Conservation (phyloP, 78 protist genomes). For the slime mould (Dictyostelium discoideum) region DNA sequence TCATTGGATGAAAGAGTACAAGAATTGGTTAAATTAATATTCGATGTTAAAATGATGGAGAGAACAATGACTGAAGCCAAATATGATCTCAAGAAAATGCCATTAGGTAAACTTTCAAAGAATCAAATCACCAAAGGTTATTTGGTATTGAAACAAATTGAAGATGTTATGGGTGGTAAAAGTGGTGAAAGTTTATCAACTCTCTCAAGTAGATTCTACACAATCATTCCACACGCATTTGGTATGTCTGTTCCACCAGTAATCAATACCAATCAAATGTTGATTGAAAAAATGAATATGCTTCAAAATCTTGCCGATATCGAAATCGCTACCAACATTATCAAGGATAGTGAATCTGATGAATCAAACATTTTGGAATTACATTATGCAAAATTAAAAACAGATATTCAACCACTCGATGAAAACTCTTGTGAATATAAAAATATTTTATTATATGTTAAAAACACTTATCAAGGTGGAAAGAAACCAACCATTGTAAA, state of each 20-base stretch:
- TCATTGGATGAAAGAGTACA: conserved; percentile 73
- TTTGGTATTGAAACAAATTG: conserved; percentile 69
- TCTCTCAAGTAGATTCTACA: conserved; percentile 83
- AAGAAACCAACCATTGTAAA: conserved; percentile 46
- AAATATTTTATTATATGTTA: conserved; percentile 20
- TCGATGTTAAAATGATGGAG: conserved; percentile 85
- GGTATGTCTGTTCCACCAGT: conserved; percentile 53
- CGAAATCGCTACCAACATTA: conserved; percentile 84
- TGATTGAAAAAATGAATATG: conserved; percentile 73
- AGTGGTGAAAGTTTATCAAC: conserved; percentile 13
- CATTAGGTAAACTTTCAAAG: conserved; percentile 87
- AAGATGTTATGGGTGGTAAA: background rate
- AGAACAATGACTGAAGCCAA: conserved; percentile 85
- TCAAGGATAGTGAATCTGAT: conserved; percentile 39
- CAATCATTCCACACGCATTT: conserved; percentile 81
- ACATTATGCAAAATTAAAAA: conserved; percentile 80
- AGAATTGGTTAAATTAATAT: conserved; percentile 78
- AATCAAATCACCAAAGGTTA: conserved; percentile 75
- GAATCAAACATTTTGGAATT: conserved; percentile 74
- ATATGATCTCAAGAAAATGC: conserved; percentile 86
- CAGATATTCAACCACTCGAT: conserved; percentile 74
- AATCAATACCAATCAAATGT: conserved; percentile 22
- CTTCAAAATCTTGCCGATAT: conserved; percentile 79
- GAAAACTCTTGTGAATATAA: conserved; percentile 16
- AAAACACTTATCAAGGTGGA: conserved; percentile 52